Percentiles rank a stretch among this genome's conserved stretches.
Conservation (phyloP, 306 rosid genomes). For the Geum urbanum region DNA sequence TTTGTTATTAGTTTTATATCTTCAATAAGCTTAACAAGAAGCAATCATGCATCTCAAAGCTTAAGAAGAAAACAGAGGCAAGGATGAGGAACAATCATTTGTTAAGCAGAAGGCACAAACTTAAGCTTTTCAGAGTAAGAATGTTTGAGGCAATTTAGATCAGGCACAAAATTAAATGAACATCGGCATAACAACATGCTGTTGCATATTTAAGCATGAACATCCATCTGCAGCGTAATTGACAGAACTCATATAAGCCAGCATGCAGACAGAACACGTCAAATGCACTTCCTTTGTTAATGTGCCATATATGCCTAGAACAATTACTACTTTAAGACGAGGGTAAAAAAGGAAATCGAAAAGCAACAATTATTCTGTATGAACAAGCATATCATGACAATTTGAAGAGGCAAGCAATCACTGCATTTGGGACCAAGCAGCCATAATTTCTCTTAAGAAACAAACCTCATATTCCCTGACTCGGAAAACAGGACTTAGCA, state of each 20-base stretch:
- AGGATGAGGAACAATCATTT: neutral
- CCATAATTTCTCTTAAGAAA: constrained; percentile 20
- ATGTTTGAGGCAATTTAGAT: neutral
- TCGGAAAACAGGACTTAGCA: constrained; percentile 83
- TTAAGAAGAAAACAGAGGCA: neutral
- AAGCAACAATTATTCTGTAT: neutral
- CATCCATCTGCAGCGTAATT: neutral
- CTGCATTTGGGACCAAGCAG: constrained; percentile 13
- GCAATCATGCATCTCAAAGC: neutral
- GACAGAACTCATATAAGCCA: neutral
- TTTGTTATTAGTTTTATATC: too few species aligned
- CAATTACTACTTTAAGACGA: neutral
- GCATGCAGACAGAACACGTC: neutral
- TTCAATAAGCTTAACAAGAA: neutral
- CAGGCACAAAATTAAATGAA: neutral
- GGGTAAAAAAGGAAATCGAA: neutral
- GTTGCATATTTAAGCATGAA: neutral
- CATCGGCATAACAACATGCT: neutral
- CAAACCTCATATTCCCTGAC: constrained; percentile 95
- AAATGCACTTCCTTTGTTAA: neutral
- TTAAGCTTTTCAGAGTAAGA: neutral
- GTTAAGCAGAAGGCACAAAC: neutral
- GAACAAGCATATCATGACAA: neutral
- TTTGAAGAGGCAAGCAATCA: neutral
- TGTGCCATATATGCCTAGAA: neutral